Evolutionary conservation across 305 asterid species (phyloP).

Genomic region (Nicotiana rustica): DNA sequence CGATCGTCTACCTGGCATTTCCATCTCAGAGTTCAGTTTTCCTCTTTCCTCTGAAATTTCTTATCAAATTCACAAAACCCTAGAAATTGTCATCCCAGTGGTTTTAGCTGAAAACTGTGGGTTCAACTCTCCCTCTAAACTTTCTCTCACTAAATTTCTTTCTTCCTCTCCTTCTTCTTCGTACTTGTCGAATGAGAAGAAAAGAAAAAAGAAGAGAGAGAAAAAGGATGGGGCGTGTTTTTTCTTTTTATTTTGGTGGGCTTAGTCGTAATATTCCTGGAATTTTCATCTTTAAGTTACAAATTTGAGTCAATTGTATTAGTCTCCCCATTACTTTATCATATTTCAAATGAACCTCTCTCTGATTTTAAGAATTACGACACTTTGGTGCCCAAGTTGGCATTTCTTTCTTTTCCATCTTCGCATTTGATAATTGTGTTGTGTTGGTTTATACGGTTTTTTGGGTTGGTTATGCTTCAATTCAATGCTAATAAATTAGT

Average conservation of each 20-base stretch:
- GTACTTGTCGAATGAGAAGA: slow-evolving; percentile 33
- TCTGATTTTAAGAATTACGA: neutral
- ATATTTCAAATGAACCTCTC: neutral
- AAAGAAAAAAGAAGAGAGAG: slow-evolving; percentile 34
- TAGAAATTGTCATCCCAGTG: slow-evolving; percentile 43
- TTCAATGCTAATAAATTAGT: no score
- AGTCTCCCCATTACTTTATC: neutral
- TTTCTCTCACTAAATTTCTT: slow-evolving; percentile 28
- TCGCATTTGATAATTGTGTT: neutral
- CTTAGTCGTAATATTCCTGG: slow-evolving; percentile 38
- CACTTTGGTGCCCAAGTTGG: neutral
- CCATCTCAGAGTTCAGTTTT: slow-evolving; percentile 54
- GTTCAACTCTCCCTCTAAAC: slow-evolving; percentile 13
- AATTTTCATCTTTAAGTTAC: slow-evolving; percentile 25
- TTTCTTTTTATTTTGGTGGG: slow-evolving; percentile 38
- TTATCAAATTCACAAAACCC: slow-evolving; percentile 46
- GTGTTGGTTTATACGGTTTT: no score
- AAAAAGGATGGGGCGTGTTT: slow-evolving; percentile 35
- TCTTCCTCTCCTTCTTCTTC: slow-evolving; percentile 2
- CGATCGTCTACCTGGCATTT: slow-evolving; percentile 77
- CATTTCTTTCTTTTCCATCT: neutral
- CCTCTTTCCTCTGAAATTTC: slow-evolving; percentile 15
- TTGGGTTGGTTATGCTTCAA: no score
- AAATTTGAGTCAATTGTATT: neutral
- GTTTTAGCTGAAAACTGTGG: neutral